Evolutionary conservation across 805 yeast genomes (phyloP), one percentile per base, ranked within the genome.

Genomic region (Kodamaea hsintzibuensis): DNA sequence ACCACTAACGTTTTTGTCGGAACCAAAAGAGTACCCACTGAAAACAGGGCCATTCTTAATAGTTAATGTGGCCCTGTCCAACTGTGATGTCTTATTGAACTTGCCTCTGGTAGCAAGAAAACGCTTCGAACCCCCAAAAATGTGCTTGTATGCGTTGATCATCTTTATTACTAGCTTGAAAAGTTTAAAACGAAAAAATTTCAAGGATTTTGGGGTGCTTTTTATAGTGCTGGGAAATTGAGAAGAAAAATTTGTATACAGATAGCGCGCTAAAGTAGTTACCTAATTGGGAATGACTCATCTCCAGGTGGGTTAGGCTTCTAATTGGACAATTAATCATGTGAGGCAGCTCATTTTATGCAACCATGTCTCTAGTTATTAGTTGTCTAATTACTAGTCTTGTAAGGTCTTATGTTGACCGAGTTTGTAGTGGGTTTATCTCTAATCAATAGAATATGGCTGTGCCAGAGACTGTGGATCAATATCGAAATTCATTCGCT

Each of bases 21-120:
- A 97, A 66, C 99, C 99, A 67, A 95, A 96, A 0, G 98, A 93
- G 69, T 84, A 87, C 42, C 99, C 99, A 64, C 82, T 84, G 78
- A 91, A 91, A 33, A 90, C 86, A 17, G 98, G 97, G 16, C 98
- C 99, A 68, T 91, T 89, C 69, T 92, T 84, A 63, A 93, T 86
- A 22, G 96, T 87, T 63, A 93, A 81, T 13, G 96, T 91, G 53
- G 98, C 98, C 70, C 96, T 84, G 65, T 86, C 89, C 49, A 87
- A 72, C 53, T 62, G 68, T 7, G 79, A 67, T 2, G 76, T 73
- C 54, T 71, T 71, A 59, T 69, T 73, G n/a, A 60, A 51, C 49
- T 63, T 62, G 38, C 73, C 60, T 37, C 73, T 67, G 49, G 77
- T 74, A 7, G 80, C 79, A 55, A 76, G 64, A 18, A 51, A 55